Evolutionary conservation across 1,139 yeast genomes (phyloP), one percentile per base, ranked within the genome.

Genomic region (Tardiomyces blankii): DNA sequence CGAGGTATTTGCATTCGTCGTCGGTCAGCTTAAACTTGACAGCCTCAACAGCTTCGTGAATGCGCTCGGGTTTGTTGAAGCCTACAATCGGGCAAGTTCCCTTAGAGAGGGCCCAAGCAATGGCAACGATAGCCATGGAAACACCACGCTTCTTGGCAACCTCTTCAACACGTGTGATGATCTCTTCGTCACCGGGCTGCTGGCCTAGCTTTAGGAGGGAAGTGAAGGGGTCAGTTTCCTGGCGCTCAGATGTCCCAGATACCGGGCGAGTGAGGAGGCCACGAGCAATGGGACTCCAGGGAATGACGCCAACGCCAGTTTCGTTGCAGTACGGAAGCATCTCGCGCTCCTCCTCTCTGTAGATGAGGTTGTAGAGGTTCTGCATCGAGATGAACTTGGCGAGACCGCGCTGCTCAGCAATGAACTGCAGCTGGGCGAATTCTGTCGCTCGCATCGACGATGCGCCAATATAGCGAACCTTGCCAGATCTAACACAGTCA

Each of bases 331-430:
- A 78, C 25, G 75, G 77, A 51, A 68, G 73, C 75, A 77, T 69
- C 54, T 78, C 83, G 35, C 75, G 62, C 56, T 78, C 84, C 46
- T 78, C 82, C 55, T 78, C 82, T 19, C 84, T 66, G 57, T 75
- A 69, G 7, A 78, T 47, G 52, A 77, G 64, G 57, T 75, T 77
- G 60, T 76, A 75, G 58, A 66, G 74, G 53, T 74, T 72, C 60
- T 78, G 83, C 80, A 78, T 77, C 44, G 77, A 68, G 49, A 77
- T 66, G 52, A 78, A 78, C 58, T 75, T 76, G 51, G 70, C 68
- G 78, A 78, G 75, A 3, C 72, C 70, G 53, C 70, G 51, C 51
- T 63, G 64, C 46, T 77, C 80, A 16, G 82, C 82, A 46, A 70
- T 60, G 49, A 59, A 61, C 57, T 77, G 82, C 53, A 75, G 58